Percentiles rank a stretch among this genome's conserved stretches.
Conservation (phyloP, 345 rosid species). For the Rhodamnia argentea region DNA sequence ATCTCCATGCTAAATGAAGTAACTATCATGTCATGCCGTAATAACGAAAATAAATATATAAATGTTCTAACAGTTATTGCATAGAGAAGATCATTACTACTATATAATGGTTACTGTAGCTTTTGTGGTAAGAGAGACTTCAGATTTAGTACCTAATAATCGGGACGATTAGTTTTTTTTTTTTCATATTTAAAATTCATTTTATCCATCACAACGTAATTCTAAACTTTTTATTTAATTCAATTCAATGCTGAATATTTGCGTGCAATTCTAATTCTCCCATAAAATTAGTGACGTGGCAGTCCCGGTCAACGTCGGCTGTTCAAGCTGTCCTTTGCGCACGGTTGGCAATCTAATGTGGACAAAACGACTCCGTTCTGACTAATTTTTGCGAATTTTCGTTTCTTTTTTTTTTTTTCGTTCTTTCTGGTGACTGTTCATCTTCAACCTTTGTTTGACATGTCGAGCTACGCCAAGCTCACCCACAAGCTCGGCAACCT, state of each 20-base stretch:
- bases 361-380: not conserved
- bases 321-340: not conserved
- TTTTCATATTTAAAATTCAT: not conserved
- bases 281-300: not conserved
- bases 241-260: not conserved
- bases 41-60: not conserved
- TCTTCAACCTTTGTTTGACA: conserved; percentile 8
- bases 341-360: not conserved
- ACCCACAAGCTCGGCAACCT: conserved; percentile 48
- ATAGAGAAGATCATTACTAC: not conserved
- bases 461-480: conserved; percentile 52
- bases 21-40: not conserved
- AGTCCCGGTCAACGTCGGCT: no score
- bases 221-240: not conserved
- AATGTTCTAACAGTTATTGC: not conserved
- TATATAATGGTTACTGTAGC: not conserved
- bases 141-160: not conserved
- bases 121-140: not conserved
- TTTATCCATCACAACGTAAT: not conserved
- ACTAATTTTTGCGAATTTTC: no score
- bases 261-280: not conserved
- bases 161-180: not conserved
- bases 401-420: no score
- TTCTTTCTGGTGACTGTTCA: not conserved
- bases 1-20: not conserved